phyloP scores from a whole-genome alignment of 2,329 filamentous ascomycete genomes.

The Cordyceps tenuipes region DNA sequence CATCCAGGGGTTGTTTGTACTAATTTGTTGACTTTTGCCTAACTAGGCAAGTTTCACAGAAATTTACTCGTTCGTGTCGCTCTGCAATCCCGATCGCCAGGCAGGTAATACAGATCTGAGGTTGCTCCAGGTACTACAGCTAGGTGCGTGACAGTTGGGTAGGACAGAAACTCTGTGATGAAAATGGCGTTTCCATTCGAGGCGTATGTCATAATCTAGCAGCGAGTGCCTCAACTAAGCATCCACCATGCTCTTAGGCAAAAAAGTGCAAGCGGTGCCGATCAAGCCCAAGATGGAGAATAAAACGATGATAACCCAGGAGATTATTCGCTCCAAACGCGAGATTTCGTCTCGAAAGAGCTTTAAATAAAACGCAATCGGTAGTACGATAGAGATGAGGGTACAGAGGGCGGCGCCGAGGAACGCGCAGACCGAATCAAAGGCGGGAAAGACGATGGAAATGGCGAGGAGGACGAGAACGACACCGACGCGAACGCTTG shows the following conservation, averaged over 20 bases:
- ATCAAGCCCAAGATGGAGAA: constrained; percentile 63
- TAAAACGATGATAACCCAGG: constrained; percentile 60
- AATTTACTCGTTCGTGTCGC: neutral
- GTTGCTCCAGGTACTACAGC: neutral
- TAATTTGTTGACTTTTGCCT: neutral
- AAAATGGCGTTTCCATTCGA: neutral
- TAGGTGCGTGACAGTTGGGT: neutral
- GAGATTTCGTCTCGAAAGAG: constrained; percentile 71
- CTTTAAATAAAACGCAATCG: constrained; percentile 81
- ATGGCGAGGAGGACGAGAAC: constrained; percentile 68
- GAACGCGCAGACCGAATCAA: constrained; percentile 85
- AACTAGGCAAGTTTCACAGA: neutral
- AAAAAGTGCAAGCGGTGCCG: constrained; percentile 80
- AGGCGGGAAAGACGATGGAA: constrained; percentile 61
- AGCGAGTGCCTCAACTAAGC: constrained; percentile 15
- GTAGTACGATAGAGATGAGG: constrained; percentile 85
- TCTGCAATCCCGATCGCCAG: neutral
- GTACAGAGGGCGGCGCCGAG: constrained; percentile 88
- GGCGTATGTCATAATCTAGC: neutral
- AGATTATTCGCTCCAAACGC: constrained; percentile 52
- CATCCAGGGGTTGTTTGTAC: neutral
- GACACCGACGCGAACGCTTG: constrained; percentile 56
- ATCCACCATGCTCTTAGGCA: constrained; percentile 68
- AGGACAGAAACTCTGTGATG: neutral
- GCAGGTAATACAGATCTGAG: neutral